These are phyloP conservation scores for Elongisporangium undulatum DNA, from an alignment of 352 stramenopile genomes.

Conservation along the genomic window DNA sequence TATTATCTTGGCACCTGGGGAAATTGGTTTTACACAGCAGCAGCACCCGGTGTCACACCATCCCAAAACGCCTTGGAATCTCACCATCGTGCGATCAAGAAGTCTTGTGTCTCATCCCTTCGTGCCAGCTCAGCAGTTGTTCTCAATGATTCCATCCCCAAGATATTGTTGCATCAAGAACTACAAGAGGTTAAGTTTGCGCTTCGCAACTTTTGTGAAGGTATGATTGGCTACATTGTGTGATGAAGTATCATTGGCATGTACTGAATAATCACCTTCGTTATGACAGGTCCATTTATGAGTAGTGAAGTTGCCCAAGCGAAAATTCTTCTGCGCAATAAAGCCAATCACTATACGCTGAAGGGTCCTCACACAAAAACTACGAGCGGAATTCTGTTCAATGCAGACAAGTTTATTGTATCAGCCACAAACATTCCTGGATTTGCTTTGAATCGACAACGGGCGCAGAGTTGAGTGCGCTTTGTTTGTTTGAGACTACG, in stretches of 20 bases:
- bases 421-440: constrained; percentile 5
- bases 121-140: constrained; percentile 3
- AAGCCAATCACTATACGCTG: constrained; percentile 8
- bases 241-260: background rate
- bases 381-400: constrained; percentile 6
- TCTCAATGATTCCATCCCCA: constrained; percentile 7
- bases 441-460: background rate
- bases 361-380: constrained; percentile 1
- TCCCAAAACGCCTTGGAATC: constrained; percentile 6
- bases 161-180: constrained; percentile 5
- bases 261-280: background rate
- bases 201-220: constrained; percentile 6
- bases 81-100: constrained; percentile 7
- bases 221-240: too few species aligned
- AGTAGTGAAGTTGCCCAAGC: background rate
- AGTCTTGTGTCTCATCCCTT: constrained; percentile 4
- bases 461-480: constrained; percentile 2
- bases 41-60: constrained; percentile 2
- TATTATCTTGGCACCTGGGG: constrained; percentile 3
- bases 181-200: background rate
- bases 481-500: background rate
- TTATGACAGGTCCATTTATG: constrained; percentile 1
- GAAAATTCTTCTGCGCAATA: constrained; percentile 4
- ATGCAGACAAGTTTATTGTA: constrained; percentile 8
- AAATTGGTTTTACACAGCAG: constrained; percentile 5